Evolutionary conservation across 2,329 filamentous ascomycete species (phyloP), one percentile per base, ranked within the genome.

Genomic region (Scedosporium boydii): DNA sequence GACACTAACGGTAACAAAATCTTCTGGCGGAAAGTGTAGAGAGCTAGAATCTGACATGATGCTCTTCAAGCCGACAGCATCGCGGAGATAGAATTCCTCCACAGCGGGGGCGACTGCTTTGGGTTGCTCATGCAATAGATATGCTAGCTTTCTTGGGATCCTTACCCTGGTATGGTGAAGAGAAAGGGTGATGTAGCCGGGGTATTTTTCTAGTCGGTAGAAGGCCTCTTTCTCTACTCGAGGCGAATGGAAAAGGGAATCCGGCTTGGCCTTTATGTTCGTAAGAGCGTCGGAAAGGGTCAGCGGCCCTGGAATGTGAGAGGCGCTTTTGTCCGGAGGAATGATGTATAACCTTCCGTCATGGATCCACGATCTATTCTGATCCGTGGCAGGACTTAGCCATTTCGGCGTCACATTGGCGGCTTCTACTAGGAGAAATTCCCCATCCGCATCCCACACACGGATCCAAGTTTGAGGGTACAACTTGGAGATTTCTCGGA

Each of bases 351-450:
- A 80, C 62, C 87, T 83, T 62, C 89, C 90, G 38, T 86, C 77
- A 68, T 96, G 85, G 62, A 99, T 87, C 95, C 95, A 99, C 41
- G 96, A 87, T 63, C 95, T 84, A 72, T 96, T 90, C 66, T 88
- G 84, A 66, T 96, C 92, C 46, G 93, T 88, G 66, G 96, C 93
- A 0, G 95, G 95, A 67, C 88, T 96, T 27, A 99, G 77, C 96
- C 95, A 99, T 65, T 84, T 86, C 2, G 95, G 95, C 2, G 97
- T 78, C 14, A 88, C 87, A 67, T 90, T 92, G 29, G 96, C 93
- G 34, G 93, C 95, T 77, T 99, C 95, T 62, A 97, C 88, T 18
- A 99, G 85, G 59, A 99, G 82, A 69, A 99, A 99, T 71, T 99
- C 93, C 68, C 96, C 96, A 75, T 98, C 95, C 58, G 87, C 88